Percentiles rank a stretch among this genome's conserved stretches.
phyloP scores from a whole-genome alignment of 768 basidiomycete genomes.

The Tricholomella constricta region DNA sequence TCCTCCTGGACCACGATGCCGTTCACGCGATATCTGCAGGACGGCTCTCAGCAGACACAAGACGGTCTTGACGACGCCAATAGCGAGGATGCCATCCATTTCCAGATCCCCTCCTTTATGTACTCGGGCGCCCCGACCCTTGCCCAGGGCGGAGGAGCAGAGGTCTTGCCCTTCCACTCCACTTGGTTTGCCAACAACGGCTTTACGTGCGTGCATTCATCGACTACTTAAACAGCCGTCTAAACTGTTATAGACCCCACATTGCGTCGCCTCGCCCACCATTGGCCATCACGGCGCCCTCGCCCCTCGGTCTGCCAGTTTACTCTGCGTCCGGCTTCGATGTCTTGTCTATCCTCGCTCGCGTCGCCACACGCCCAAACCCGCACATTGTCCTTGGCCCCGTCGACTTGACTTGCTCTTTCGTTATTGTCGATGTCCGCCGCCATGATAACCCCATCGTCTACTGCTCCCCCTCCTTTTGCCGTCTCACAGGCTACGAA shows the following conservation, averaged over 20 bases:
- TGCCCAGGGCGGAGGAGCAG: conserved; percentile 73
- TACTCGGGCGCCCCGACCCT: conserved; percentile 57
- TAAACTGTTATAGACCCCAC: conserved; percentile 1
- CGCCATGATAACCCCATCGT: conserved; percentile 85
- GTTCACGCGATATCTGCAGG: conserved; percentile 41
- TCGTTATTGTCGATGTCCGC: conserved; percentile 85
- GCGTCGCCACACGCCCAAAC: conserved; percentile 72
- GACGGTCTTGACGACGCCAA: not conserved
- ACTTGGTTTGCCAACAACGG: conserved; percentile 56
- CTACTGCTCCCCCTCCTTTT: conserved; percentile 88
- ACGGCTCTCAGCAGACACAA: conserved; percentile 19
- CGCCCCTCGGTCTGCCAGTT: conserved; percentile 51
- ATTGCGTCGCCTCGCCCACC: not conserved
- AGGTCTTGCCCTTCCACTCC: conserved; percentile 57
- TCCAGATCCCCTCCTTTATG: conserved; percentile 72
- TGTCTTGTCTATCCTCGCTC: conserved; percentile 75
- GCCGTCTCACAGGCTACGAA: conserved; percentile 70
- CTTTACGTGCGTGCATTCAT: conserved; percentile 24
- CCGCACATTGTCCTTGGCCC: conserved; percentile 83
- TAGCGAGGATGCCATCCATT: conserved; percentile 26
- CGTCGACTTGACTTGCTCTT: conserved; percentile 91
- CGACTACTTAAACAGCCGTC: not conserved
- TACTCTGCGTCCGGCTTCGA: conserved; percentile 95
- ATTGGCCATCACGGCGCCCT: conserved; percentile 24
- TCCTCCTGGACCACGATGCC: conserved; percentile 32